These are phyloP conservation scores for Musa beccarii DNA, from an alignment of 176 grass and related monocot genomes.

Conservation along the genomic window DNA sequence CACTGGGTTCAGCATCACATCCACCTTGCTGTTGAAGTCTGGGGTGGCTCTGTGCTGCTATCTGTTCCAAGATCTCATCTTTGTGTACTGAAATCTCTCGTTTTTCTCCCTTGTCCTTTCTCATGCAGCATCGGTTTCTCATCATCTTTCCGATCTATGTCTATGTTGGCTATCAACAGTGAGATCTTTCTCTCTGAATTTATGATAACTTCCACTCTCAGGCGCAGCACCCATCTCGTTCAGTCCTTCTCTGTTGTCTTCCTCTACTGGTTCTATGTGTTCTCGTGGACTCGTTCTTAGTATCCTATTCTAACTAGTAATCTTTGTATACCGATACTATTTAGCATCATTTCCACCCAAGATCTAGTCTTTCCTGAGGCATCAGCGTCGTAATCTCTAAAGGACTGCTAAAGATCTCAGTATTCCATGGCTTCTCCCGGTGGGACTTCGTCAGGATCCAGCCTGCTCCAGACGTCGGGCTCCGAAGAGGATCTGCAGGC, in stretches of 20 bases:
- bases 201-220: conserved; percentile 59
- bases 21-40: not conserved
- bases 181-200: conserved; percentile 53
- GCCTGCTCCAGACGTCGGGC: not conserved
- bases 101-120: conserved; percentile 6
- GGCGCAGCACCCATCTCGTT: conserved; percentile 51
- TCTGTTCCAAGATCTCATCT: not conserved
- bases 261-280: conserved; percentile 99
- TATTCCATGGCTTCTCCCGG: conserved; percentile 38
- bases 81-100: not conserved
- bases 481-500: conserved; percentile 30
- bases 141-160: conserved; percentile 71
- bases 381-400: not conserved
- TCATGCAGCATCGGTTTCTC: conserved; percentile 4
- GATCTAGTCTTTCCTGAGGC: not conserved
- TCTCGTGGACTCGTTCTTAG: conserved; percentile 40
- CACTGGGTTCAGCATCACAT: not conserved
- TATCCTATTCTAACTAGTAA: not conserved
- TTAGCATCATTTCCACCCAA: not conserved
- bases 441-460: conserved; percentile 34
- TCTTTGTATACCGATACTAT: not conserved
- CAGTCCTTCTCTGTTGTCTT: conserved; percentile 98
- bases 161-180: conserved; percentile 59
- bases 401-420: not conserved
- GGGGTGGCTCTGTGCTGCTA: conserved; percentile 21